phyloP scores from a whole-genome alignment of 2,329 filamentous ascomycete genomes.

The Amauroascus niger region DNA sequence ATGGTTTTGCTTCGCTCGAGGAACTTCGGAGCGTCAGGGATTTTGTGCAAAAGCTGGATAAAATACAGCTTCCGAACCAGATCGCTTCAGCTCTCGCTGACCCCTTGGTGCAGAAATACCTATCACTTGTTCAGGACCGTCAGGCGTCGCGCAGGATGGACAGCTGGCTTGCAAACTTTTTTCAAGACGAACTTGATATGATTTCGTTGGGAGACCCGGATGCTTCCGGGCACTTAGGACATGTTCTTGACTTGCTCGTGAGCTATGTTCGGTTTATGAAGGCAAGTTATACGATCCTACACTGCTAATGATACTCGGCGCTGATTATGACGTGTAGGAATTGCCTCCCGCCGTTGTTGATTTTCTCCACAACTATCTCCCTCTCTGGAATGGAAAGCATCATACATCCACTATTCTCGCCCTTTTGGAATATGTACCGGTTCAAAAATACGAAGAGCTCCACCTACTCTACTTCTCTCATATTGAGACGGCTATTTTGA shows the following conservation, averaged over 20 bases:
- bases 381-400: constrained; percentile 53
- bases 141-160: constrained; percentile 34
- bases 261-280: constrained; percentile 33
- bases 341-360: constrained; percentile 27
- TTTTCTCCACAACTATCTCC: constrained; percentile 44
- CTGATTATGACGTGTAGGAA: constrained; percentile 17
- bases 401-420: constrained; percentile 38
- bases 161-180: constrained; percentile 33
- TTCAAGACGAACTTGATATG: constrained; percentile 30
- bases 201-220: constrained; percentile 35
- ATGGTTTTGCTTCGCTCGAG: constrained; percentile 52
- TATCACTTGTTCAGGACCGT: constrained; percentile 56
- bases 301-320: not conserved
- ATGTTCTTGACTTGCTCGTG: constrained; percentile 28
- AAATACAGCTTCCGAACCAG: constrained; percentile 71
- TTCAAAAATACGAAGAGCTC: constrained; percentile 28
- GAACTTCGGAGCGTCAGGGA: constrained; percentile 63
- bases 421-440: constrained; percentile 28
- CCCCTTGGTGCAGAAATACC: constrained; percentile 64
- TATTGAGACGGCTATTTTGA: constrained; percentile 35
- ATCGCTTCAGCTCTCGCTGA: constrained; percentile 67
- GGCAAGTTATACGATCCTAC: constrained; percentile 20
- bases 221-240: constrained; percentile 25
- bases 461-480: constrained; percentile 30
- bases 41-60: constrained; percentile 65